Evolutionary conservation across 495 filamentous ascomycete genomes (phyloP).

Genomic region (Oidiodendron maius): DNA sequence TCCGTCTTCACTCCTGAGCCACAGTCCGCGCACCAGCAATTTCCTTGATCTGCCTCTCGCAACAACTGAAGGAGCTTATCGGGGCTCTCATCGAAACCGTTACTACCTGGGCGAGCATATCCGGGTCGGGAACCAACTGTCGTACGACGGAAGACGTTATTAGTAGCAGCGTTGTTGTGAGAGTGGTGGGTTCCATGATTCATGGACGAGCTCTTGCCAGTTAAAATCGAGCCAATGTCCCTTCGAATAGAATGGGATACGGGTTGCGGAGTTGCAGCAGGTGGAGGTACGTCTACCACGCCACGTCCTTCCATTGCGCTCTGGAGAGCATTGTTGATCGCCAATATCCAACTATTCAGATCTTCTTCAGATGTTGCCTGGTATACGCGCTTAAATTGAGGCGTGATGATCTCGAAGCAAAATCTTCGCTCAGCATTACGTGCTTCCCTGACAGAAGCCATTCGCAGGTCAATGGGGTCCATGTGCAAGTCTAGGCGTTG

Average conservation of each 20-base stretch:
- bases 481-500: constrained; percentile 94
- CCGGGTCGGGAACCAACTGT: constrained; percentile 87
- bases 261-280: constrained; percentile 31
- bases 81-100: constrained; percentile 72
- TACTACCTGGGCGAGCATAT: constrained; percentile 59
- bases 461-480: constrained; percentile 94
- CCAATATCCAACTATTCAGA: constrained; percentile 93
- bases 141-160: constrained; percentile 65
- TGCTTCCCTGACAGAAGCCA: constrained; percentile 94
- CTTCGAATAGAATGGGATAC: constrained; percentile 55
- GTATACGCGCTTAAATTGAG: constrained; percentile 93
- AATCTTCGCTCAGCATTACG: constrained; percentile 91
- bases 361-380: constrained; percentile 97
- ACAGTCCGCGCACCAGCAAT: constrained; percentile 93
- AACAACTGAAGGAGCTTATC: constrained; percentile 80
- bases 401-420: constrained; percentile 98
- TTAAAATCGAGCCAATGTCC: constrained; percentile 87
- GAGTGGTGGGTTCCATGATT: constrained; percentile 45
- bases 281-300: constrained; percentile 39
- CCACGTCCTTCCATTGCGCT: constrained; percentile 85
- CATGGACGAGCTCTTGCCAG: constrained; percentile 85
- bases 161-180: constrained; percentile 24
- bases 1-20: constrained; percentile 87
- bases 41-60: constrained; percentile 86
- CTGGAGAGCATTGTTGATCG: constrained; percentile 95